A percentile compares a stretch with the other conserved stretches of the same genome.
phyloP scores from a whole-genome alignment of 495 filamentous ascomycete genomes.

The Penicillium roqueforti region DNA sequence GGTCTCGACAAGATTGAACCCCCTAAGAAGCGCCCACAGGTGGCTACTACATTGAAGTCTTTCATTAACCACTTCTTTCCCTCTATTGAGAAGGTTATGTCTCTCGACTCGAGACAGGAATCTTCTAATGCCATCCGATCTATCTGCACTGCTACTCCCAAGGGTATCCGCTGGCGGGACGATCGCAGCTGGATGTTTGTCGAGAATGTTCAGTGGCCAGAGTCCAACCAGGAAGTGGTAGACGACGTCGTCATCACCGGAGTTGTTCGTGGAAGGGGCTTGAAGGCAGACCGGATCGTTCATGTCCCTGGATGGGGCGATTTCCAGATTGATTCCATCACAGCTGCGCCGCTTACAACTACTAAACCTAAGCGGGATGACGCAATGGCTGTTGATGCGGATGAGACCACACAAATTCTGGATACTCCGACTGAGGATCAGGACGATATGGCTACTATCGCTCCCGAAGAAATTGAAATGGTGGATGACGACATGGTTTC shows the following conservation, averaged over 20 bases:
- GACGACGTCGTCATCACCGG: conserved; percentile 73
- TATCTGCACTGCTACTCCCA: conserved; percentile 83
- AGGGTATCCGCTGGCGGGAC: conserved; percentile 90
- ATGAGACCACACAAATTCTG: conserved; percentile 49
- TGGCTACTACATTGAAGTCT: conserved; percentile 75
- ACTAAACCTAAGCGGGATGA: conserved; percentile 57
- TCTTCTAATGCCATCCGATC: conserved; percentile 84
- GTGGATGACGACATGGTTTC: conserved; percentile 60
- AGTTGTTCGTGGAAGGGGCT: conserved; percentile 74
- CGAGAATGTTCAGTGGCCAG: conserved; percentile 71
- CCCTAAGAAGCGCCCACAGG: conserved; percentile 68
- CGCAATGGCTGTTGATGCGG: conserved; percentile 63
- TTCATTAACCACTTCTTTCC: conserved; percentile 94
- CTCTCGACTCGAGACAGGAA: conserved; percentile 80
- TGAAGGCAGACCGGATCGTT: conserved; percentile 85
- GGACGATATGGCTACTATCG: conserved; percentile 77
- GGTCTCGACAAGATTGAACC: conserved; percentile 72
- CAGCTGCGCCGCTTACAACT: conserved; percentile 57
- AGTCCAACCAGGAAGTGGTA: conserved; percentile 40
- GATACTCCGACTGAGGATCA: conserved; percentile 68
- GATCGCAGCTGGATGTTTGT: conserved; percentile 91
- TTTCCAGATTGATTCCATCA: conserved; percentile 89
- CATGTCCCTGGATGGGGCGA: conserved; percentile 94
- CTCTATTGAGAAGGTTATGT: conserved; percentile 78
- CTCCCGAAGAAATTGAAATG: conserved; percentile 79